phyloP scores from a whole-genome alignment of 352 stramenopile species.

The Globisporangium iwayamae region DNA sequence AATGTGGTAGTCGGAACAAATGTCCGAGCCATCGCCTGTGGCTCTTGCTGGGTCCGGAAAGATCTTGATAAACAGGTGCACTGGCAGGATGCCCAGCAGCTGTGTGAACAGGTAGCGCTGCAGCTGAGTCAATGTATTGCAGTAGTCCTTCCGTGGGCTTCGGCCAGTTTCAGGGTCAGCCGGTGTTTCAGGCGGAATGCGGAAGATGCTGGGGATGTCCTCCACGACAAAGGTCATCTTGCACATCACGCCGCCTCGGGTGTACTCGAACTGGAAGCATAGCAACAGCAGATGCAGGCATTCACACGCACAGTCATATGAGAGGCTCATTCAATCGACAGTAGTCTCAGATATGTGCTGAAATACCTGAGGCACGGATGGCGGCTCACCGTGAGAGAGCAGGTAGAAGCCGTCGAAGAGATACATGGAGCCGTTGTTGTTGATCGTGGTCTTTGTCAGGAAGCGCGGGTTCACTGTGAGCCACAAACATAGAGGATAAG shows the following conservation, averaged over 20 bases:
- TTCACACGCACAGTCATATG: not conserved
- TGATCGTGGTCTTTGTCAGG: constrained; percentile 63
- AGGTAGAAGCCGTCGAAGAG: constrained; percentile 87
- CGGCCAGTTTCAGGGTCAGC: constrained; percentile 12
- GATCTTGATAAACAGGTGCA: constrained; percentile 64
- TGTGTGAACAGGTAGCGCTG: constrained; percentile 76
- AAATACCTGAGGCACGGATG: constrained; percentile 52
- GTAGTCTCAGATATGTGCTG: not conserved
- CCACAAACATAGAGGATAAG: not conserved
- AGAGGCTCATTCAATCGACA: not conserved
- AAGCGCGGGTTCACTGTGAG: constrained; percentile 71
- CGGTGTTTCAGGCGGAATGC: constrained; percentile 21
- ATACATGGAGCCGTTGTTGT: constrained; percentile 57
- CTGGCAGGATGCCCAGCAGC: constrained; percentile 67
- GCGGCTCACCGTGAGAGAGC: constrained; percentile 59
- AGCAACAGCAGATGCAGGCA: too few species aligned
- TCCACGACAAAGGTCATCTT: constrained; percentile 67
- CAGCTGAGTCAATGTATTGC: constrained; percentile 57
- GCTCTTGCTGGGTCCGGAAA: constrained; percentile 50
- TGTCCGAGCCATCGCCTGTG: constrained; percentile 50
- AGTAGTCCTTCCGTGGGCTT: constrained; percentile 33
- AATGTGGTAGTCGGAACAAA: constrained; percentile 77
- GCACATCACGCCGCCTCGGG: constrained; percentile 72
- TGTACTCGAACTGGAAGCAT: constrained; percentile 74
- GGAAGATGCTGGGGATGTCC: constrained; percentile 49